Conservation (phyloP, 768 basidiomycete species). For the Hypholoma fasciculare region DNA sequence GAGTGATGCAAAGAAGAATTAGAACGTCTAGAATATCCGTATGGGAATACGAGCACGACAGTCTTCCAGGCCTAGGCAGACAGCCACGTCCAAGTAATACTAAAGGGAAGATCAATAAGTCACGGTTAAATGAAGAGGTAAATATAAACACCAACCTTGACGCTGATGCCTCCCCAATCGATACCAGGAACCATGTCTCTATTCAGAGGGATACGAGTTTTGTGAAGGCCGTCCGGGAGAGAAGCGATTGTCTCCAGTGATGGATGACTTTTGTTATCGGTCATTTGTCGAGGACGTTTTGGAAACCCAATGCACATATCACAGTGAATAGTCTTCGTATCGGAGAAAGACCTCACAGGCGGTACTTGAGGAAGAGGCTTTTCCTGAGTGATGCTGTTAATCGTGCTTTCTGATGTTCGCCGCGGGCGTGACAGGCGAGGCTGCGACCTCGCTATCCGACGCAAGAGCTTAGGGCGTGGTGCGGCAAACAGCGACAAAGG, state of each 20-base stretch:
- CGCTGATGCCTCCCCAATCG: constrained; percentile 65
- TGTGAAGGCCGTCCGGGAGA: constrained; percentile 70
- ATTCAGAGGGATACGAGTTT: constrained; percentile 53
- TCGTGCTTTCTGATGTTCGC: constrained; percentile 23
- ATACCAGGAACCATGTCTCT: constrained; percentile 64
- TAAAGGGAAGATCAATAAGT: constrained; percentile 24
- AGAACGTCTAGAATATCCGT: constrained; percentile 43
- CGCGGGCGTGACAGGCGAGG: constrained; percentile 24
- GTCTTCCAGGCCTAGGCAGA: constrained; percentile 63
- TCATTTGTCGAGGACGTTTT: constrained; percentile 57
- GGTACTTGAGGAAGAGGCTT: constrained; percentile 46
- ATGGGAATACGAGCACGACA: constrained; percentile 64
- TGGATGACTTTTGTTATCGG: constrained; percentile 40
- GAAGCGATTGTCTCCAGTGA: constrained; percentile 44
- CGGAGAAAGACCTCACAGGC: constrained; percentile 34
- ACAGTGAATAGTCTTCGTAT: constrained; percentile 46
- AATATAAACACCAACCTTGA: constrained; percentile 44
- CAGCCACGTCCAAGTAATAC: constrained; percentile 77
- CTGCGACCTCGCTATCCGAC: constrained; percentile 33
- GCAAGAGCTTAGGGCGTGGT: constrained; percentile 30
- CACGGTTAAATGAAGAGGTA: neutral
- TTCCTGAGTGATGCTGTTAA: constrained; percentile 23
- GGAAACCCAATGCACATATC: constrained; percentile 68
- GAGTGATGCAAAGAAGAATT: constrained; percentile 7
- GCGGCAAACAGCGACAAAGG: neutral